A percentile compares a stretch with the other conserved stretches of the same genome.
Conservation (phyloP, 2,329 filamentous ascomycete genomes). For the Coniochaeta hoffmannii region DNA sequence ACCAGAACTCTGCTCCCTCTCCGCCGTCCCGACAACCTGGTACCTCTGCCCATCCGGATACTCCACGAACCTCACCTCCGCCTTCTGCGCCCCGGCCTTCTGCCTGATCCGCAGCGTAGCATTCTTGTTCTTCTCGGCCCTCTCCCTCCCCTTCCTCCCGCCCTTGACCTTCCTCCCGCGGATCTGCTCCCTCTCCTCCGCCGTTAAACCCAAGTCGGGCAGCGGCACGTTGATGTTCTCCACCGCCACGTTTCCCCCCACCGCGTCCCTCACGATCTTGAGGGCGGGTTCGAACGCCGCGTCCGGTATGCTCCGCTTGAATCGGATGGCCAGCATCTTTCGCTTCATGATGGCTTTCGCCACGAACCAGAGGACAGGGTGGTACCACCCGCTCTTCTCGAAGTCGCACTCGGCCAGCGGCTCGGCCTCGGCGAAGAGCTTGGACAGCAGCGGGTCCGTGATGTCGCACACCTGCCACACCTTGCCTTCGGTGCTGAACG, state of each 20-base stretch:
- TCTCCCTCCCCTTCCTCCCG: constrained; percentile 5
- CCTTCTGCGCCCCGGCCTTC: background rate
- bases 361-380: constrained; percentile 74
- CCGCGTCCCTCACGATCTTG: constrained; percentile 14
- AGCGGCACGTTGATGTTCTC: constrained; percentile 28
- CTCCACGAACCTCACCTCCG: background rate
- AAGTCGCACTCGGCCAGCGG: constrained; percentile 52
- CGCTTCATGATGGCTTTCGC: constrained; percentile 81
- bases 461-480: constrained; percentile 95
- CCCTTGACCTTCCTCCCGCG: constrained; percentile 24
- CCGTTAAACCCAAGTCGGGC: constrained; percentile 30
- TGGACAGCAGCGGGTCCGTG: constrained; percentile 64
- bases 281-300: constrained; percentile 37
- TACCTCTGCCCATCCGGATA: background rate
- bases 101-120: background rate
- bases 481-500: constrained; percentile 71
- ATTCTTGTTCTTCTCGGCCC: constrained; percentile 7
- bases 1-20: background rate
- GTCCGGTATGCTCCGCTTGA: constrained; percentile 42
- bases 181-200: constrained; percentile 25
- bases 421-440: constrained; percentile 57
- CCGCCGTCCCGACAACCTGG: background rate
- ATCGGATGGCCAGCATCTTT: constrained; percentile 66
- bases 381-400: constrained; percentile 72
- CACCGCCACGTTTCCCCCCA: constrained; percentile 12